phyloP scores from a whole-genome alignment of 2,329 filamentous ascomycete species.

The Colletotrichum trifolii region DNA sequence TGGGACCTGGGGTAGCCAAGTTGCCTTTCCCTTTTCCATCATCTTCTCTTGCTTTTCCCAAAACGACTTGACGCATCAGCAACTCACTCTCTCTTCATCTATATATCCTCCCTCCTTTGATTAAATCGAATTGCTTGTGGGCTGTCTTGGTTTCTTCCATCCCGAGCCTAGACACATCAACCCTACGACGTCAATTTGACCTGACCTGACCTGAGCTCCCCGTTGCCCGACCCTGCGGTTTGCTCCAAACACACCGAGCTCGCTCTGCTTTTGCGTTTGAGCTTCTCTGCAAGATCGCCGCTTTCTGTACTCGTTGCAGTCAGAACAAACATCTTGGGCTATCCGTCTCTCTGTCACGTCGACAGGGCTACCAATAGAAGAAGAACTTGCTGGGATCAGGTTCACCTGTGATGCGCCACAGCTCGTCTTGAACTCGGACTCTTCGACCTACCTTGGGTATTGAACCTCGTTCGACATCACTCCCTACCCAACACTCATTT shows the following conservation, averaged over 20 bases:
- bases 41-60: conserved; percentile 44
- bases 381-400: conserved; percentile 1
- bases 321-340: background rate
- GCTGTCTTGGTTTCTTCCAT: conserved; percentile 20
- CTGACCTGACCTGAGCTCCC: background rate
- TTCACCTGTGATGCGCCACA: conserved; percentile 36
- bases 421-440: conserved; percentile 35
- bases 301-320: background rate
- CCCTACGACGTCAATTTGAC: conserved; percentile 19
- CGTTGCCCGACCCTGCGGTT: conserved; percentile 11
- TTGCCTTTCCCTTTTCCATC: conserved; percentile 37
- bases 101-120: conserved; percentile 11
- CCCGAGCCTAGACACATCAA: conserved; percentile 22
- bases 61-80: conserved; percentile 29
- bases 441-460: conserved; percentile 8
- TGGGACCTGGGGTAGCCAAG: conserved; percentile 40
- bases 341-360: background rate
- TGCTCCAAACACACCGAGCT: conserved; percentile 13
- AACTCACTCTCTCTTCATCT: conserved; percentile 18
- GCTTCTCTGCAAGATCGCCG: conserved; percentile 18
- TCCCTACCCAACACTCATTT: conserved; percentile 5
- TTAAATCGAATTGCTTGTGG: conserved; percentile 22
- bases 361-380: background rate
- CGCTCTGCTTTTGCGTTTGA: conserved; percentile 3
- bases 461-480: conserved; percentile 7